Percentiles rank a stretch among this genome's conserved stretches.
Evolutionary conservation across 176 grass and related monocot genomes (phyloP).

Genomic region (Rhynchospora breviuscula): DNA sequence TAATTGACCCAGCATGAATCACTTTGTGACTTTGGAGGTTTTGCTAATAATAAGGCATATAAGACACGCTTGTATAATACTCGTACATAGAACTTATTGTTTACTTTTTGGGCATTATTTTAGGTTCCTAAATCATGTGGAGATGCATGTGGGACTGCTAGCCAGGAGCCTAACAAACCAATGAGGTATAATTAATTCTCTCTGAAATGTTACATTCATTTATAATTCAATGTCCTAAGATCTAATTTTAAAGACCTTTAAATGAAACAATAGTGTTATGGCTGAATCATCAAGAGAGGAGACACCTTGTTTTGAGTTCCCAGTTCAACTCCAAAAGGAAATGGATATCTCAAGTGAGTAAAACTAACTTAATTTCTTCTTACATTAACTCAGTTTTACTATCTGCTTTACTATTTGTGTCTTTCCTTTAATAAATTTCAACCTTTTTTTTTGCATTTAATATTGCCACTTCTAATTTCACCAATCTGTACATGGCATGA

Average conservation of each 20-base stretch:
- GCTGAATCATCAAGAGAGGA: conserved; percentile 12
- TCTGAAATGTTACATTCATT: background rate
- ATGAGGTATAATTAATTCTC: conserved; percentile 27
- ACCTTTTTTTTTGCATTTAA: background rate
- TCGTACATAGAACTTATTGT: background rate
- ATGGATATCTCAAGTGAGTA: conserved; percentile 16
- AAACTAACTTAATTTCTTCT: background rate
- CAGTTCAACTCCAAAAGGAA: conserved; percentile 23
- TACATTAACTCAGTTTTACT: background rate
- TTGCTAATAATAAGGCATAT: background rate
- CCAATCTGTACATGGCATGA: background rate
- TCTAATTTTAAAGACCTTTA: conserved; percentile 3
- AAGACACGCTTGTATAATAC: background rate
- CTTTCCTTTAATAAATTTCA: background rate
- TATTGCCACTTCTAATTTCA: background rate
- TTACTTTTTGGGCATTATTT: background rate
- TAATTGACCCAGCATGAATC: background rate
- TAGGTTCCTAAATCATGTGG: conserved; percentile 10
- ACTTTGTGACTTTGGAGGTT: background rate
- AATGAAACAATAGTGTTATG: conserved; percentile 14
- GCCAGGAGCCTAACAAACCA: background rate
- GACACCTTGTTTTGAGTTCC: conserved; percentile 40
- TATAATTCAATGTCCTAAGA: conserved; percentile 3
- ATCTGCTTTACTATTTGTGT: background rate
- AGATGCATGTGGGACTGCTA: background rate